Evolutionary conservation across 129 eudicot genomes (phyloP).

Genomic region (Flaveria ramosissima): DNA sequence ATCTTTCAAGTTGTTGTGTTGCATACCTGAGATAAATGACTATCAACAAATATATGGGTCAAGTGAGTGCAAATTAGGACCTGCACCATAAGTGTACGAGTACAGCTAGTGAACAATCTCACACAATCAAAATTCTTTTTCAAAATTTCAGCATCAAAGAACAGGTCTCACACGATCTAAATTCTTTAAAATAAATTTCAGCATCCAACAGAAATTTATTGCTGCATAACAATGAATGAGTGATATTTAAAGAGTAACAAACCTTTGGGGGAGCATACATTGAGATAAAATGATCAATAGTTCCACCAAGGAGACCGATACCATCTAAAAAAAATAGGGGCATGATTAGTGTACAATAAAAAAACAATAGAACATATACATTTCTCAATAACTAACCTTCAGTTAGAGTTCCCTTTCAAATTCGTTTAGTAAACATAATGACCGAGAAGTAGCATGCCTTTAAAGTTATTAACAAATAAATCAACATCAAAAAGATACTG

Average conservation of each 20-base stretch:
- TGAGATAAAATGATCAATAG: constrained; percentile 64
- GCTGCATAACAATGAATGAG: neutral
- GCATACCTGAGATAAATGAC: constrained; percentile 60
- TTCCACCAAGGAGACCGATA: constrained; percentile 97
- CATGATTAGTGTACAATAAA: constrained; percentile 11
- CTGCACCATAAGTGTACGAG: constrained; percentile 33
- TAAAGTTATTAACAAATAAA: constrained; percentile 27
- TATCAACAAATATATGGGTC: constrained; percentile 67
- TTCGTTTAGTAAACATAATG: constrained; percentile 82
- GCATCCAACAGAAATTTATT: neutral
- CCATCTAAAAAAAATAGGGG: constrained; percentile 57
- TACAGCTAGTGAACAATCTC: neutral
- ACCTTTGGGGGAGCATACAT: constrained; percentile 88
- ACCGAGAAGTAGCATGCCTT: constrained; percentile 86
- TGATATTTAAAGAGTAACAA: constrained; percentile 17
- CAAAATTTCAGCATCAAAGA: neutral
- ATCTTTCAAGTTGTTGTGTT: neutral
- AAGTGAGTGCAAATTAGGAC: constrained; percentile 90
- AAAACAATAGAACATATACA: neutral
- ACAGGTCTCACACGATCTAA: neutral
- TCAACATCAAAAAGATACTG: neutral
- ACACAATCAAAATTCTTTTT: no score
- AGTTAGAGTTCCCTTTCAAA: constrained; percentile 92
- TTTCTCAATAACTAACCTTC: constrained; percentile 60
- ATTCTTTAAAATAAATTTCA: neutral